Evolutionary conservation across 805 yeast genomes (phyloP), one percentile per base, ranked within the genome.

Genomic region (Candida taoyuanica): DNA sequence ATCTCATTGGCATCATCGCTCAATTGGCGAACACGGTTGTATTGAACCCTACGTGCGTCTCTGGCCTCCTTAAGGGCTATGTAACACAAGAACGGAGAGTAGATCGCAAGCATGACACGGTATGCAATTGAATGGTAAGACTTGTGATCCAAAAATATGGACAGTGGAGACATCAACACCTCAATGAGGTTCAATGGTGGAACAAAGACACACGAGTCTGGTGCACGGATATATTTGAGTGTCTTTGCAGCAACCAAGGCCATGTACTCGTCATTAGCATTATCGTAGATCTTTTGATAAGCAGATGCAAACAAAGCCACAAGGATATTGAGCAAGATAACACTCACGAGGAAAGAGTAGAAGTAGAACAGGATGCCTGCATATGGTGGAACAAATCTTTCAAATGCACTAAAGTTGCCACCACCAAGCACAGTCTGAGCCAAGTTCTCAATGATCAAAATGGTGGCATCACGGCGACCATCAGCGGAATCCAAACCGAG

Each of bases 261-360:
- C 67, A 86, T 73, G 55, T 81, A 87, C 58, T 87, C 95, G 54
- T 84, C 86, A 15, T 81, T 76, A 1, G 95, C 87, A 64, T 86
- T 85, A 33, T 76, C 91, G 35, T 81, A 82, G 46, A 87, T 86
- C 39, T 76, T 76, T 31, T 84, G 79, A 55, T 87, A 87, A 0
- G 95, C 93, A 33, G 86, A 81, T 21, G 93, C 80, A 61, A 81
- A 87, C 46, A 87, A 71, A 6, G 96, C 96, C 67, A 87, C 73
- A 53, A 87, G 70, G 56, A 87, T 81, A 64, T 87, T 87, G 67
- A 87, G 73, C 63, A 87, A 68, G 40, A 87, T 78, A 33, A 82
- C 84, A 11, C 81, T 64, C 33, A 86, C 80, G 35, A 84, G 71
- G 57, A 87, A 87, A 4, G 85, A 75, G 69, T 84, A 87, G 36